Evolutionary conservation across 805 yeast genomes (phyloP).

Genomic region (Yamadazyma endophytica): DNA sequence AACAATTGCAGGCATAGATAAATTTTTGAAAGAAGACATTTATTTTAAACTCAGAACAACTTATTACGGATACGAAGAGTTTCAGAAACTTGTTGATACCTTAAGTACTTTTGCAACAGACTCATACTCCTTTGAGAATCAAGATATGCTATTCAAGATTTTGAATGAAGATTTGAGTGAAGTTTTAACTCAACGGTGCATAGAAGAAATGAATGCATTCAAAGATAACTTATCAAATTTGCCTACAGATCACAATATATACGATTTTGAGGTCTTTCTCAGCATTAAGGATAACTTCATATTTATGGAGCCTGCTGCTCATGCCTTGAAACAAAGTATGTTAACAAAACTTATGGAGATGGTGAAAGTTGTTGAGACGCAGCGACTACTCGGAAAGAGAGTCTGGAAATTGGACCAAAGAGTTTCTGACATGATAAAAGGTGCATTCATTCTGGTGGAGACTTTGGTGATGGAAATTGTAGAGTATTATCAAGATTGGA

Average conservation of each 20-base stretch:
- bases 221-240: not conserved
- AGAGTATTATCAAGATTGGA: conserved; percentile 49
- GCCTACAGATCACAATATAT: not conserved
- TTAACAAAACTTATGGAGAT: conserved; percentile 2
- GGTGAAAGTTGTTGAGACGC: conserved; percentile 2
- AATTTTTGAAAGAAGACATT: conserved; percentile 10
- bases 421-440: conserved; percentile 1
- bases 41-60: conserved; percentile 15
- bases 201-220: conserved; percentile 9
- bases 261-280: no score
- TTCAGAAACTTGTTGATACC: conserved; percentile 12
- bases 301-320: conserved; percentile 5
- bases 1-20: conserved; percentile 14
- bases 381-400: conserved; percentile 2
- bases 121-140: conserved; percentile 9
- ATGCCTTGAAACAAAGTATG: conserved; percentile 3
- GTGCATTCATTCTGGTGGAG: conserved; percentile 23
- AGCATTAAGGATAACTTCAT: conserved; percentile 1
- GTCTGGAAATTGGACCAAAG: not conserved
- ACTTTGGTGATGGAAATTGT: conserved; percentile 20
- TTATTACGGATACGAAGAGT: conserved; percentile 9
- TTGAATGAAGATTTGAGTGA: conserved; percentile 21
- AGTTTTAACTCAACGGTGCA: conserved; percentile 19
- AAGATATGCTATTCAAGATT: conserved; percentile 15
- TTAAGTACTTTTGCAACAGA: conserved; percentile 5